Evolutionary conservation across 805 yeast species (phyloP).

Genomic region (Candida ulmi): DNA sequence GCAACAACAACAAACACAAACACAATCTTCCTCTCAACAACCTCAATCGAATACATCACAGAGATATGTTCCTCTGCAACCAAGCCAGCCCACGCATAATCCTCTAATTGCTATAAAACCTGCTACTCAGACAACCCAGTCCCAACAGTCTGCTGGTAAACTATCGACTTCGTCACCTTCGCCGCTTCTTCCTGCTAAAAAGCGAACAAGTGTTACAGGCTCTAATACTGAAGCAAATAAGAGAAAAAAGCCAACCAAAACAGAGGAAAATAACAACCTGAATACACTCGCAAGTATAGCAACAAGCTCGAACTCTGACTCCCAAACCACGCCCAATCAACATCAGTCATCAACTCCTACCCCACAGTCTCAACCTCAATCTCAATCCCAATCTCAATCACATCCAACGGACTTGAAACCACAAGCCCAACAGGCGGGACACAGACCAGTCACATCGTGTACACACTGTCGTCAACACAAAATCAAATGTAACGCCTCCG

Average conservation of each 20-base stretch:
- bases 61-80: slow-evolving; percentile 4
- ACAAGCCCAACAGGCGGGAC: slow-evolving; percentile 39
- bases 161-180: slow-evolving; percentile 1
- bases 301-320: slow-evolving; percentile 2
- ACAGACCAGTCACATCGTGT: slow-evolving; percentile 88
- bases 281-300: slow-evolving; percentile 12
- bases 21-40: too few species aligned
- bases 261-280: slow-evolving; percentile 1
- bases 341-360: background rate
- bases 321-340: background rate
- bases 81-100: slow-evolving; percentile 1
- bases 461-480: slow-evolving; percentile 94
- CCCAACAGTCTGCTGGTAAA: slow-evolving; percentile 3
- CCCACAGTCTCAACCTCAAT: background rate
- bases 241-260: slow-evolving; percentile 1
- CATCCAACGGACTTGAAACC: background rate
- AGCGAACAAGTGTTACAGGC: background rate
- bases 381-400: background rate
- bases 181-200: background rate
- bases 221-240: background rate
- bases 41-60: too few species aligned
- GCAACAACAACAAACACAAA: slow-evolving; percentile 2
- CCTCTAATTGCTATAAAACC: background rate
- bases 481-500: slow-evolving; percentile 87
- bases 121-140: slow-evolving; percentile 2